Evolutionary conservation across 495 filamentous ascomycete species (phyloP).

Genomic region (Ascodesmis nigricans): DNA sequence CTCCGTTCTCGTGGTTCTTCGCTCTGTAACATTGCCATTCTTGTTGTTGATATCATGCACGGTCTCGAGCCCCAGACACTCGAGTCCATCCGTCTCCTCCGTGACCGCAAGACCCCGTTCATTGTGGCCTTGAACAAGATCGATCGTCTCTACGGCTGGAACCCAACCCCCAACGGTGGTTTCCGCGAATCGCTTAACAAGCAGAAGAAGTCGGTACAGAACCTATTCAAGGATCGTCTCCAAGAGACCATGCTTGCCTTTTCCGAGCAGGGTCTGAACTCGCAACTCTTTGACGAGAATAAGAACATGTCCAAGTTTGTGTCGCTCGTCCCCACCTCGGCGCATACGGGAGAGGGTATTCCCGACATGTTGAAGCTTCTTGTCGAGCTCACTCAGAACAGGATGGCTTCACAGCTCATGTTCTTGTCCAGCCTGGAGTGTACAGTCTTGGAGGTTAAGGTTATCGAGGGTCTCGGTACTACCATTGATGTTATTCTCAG

Average conservation of each 20-base stretch:
- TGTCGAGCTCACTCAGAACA: conserved; percentile 75
- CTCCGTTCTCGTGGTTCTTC: conserved; percentile 87
- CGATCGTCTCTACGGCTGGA: conserved; percentile 97
- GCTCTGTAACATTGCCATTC: conserved; percentile 96
- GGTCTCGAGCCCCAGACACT: conserved; percentile 94
- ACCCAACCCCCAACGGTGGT: conserved; percentile 92
- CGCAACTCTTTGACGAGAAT: conserved; percentile 91
- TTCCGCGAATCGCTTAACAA: conserved; percentile 77
- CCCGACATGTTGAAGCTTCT: conserved; percentile 98
- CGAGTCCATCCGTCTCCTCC: conserved; percentile 84
- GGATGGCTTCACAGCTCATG: conserved; percentile 96
- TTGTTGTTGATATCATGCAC: conserved; percentile 99
- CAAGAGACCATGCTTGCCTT: conserved; percentile 85
- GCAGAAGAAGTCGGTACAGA: conserved; percentile 85
- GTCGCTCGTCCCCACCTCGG: conserved; percentile 87
- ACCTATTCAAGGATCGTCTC: conserved; percentile 79
- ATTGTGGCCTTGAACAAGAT: conserved; percentile 99
- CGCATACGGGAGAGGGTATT: conserved; percentile 94
- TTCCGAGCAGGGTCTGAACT: conserved; percentile 91
- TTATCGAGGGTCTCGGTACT: conserved; percentile 93
- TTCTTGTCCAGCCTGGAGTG: conserved; percentile 94
- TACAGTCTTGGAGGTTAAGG: conserved; percentile 96
- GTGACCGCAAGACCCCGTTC: conserved; percentile 90
- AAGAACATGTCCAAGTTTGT: conserved; percentile 87
- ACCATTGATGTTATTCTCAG: conserved; percentile 96